These are phyloP conservation scores for Didymella segeticola DNA, from an alignment of 2,329 filamentous ascomycete species.

Conservation along the genomic window DNA sequence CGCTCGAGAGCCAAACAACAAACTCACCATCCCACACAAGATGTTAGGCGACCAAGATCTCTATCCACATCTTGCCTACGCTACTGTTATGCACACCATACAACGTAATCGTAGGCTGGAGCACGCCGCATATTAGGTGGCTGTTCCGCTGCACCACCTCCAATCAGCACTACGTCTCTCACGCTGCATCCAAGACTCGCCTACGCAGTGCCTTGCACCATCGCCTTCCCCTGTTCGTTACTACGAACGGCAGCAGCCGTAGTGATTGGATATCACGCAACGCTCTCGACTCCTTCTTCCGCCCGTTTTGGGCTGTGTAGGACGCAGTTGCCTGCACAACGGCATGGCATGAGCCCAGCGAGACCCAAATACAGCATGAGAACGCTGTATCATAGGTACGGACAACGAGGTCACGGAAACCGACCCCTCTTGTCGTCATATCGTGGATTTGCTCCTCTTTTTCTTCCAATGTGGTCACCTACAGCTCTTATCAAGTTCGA, in stretches of 20 bases:
- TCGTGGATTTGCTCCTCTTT: slow-evolving; percentile 16
- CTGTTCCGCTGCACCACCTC: slow-evolving; percentile 27
- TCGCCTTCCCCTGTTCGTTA: slow-evolving; percentile 26
- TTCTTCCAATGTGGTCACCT: slow-evolving; percentile 12
- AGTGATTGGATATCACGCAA: slow-evolving; percentile 9
- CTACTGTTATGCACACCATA: slow-evolving; percentile 26
- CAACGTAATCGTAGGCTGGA: slow-evolving; percentile 24
- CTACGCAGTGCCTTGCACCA: slow-evolving; percentile 20
- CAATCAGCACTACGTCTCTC: slow-evolving; percentile 23
- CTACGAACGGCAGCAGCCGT: slow-evolving; percentile 3
- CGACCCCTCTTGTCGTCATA: slow-evolving; percentile 15
- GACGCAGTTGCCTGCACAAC: slow-evolving; percentile 24
- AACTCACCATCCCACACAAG: neutral
- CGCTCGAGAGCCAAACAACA: neutral
- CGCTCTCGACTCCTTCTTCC: slow-evolving; percentile 9
- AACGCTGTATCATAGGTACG: slow-evolving; percentile 21
- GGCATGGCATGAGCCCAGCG: slow-evolving; percentile 31
- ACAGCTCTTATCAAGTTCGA: slow-evolving; percentile 21
- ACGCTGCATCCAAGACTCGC: slow-evolving; percentile 25
- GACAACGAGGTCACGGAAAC: slow-evolving; percentile 20
- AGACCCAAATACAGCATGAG: slow-evolving; percentile 19
- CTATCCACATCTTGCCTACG: slow-evolving; percentile 14
- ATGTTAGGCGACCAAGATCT: slow-evolving; percentile 4
- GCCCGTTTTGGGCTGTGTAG: slow-evolving; percentile 11
- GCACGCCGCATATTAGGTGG: slow-evolving; percentile 26